Percentiles rank a stretch among this genome's conserved stretches.
These are phyloP conservation scores for Amanita thiersii DNA, from an alignment of 768 basidiomycete species.

Conservation along the genomic window DNA sequence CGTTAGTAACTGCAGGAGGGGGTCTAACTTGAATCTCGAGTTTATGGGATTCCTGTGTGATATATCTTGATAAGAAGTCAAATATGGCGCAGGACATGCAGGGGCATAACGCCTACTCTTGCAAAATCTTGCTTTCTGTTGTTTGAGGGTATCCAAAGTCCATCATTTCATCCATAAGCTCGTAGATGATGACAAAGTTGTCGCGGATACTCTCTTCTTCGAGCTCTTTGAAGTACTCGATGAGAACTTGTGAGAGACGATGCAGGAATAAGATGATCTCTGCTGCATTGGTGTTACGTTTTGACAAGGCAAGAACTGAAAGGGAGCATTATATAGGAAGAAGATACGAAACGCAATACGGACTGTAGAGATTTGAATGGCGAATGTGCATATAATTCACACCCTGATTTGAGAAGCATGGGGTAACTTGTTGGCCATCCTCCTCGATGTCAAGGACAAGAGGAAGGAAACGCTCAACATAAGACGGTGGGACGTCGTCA, in stretches of 20 bases:
- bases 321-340: neutral
- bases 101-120: conserved; percentile 58
- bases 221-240: conserved; percentile 99
- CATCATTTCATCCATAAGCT: conserved; percentile 99
- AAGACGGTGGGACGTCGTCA: conserved; percentile 86
- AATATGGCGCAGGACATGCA: neutral
- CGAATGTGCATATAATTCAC: conserved; percentile 99
- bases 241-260: conserved; percentile 82
- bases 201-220: conserved; percentile 99
- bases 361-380: conserved; percentile 95
- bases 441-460: conserved; percentile 94
- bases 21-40: conserved; percentile 89
- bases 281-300: conserved; percentile 91
- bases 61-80: conserved; percentile 50
- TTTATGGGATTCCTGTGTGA: conserved; percentile 98
- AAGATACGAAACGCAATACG: conserved; percentile 21
- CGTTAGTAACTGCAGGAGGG: conserved; percentile 96
- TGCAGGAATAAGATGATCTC: conserved; percentile 97
- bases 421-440: conserved; percentile 92
- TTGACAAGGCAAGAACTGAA: conserved; percentile 88
- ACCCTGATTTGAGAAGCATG: conserved; percentile 92
- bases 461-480: conserved; percentile 90
- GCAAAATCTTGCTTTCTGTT: conserved; percentile 97
- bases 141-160: conserved; percentile 99
- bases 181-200: conserved; percentile 99